Evolutionary conservation across 257 asterid genomes (phyloP).

Genomic region (Ajuga chamaepitys): DNA sequence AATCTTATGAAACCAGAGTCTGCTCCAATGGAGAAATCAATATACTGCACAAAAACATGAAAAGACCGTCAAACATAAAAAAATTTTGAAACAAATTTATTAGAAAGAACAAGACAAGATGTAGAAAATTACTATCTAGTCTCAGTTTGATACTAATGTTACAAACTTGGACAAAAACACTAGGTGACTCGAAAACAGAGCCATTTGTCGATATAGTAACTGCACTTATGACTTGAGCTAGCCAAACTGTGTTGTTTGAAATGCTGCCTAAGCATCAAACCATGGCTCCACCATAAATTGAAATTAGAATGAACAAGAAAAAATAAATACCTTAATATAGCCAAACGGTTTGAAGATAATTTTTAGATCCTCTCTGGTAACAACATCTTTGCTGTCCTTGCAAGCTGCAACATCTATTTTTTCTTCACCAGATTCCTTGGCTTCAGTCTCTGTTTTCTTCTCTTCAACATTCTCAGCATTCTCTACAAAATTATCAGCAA

Average conservation of each 20-base stretch:
- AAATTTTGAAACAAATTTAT: background rate
- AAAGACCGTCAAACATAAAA: background rate
- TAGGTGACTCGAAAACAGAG: too few relatives aligned
- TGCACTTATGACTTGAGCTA: too few relatives aligned
- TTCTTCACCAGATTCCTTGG: constrained; percentile 32
- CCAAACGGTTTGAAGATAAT: constrained; percentile 64
- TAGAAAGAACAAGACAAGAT: background rate
- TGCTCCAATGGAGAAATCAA: constrained; percentile 69
- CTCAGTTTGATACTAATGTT: background rate
- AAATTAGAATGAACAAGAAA: background rate
- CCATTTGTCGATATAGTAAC: too few relatives aligned
- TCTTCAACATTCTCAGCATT: constrained; percentile 31
- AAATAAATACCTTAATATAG: constrained; percentile 60
- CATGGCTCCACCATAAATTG: background rate
- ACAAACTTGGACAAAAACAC: background rate
- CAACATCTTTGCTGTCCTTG: constrained; percentile 68
- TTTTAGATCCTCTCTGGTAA: constrained; percentile 83
- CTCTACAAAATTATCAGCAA: constrained; percentile 17
- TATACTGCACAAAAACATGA: constrained; percentile 39
- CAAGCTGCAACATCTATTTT: constrained; percentile 27
- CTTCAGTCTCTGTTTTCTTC: constrained; percentile 29
- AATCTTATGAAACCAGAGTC: constrained; percentile 79
- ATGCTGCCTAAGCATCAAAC: too few relatives aligned
- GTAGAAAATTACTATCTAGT: background rate
- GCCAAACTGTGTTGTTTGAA: too few relatives aligned